A percentile compares a stretch with the other conserved stretches of the same genome.
Conservation (phyloP, 1,284 basidiomycete genomes). For the Pseudomicrostroma phylloplanum region DNA sequence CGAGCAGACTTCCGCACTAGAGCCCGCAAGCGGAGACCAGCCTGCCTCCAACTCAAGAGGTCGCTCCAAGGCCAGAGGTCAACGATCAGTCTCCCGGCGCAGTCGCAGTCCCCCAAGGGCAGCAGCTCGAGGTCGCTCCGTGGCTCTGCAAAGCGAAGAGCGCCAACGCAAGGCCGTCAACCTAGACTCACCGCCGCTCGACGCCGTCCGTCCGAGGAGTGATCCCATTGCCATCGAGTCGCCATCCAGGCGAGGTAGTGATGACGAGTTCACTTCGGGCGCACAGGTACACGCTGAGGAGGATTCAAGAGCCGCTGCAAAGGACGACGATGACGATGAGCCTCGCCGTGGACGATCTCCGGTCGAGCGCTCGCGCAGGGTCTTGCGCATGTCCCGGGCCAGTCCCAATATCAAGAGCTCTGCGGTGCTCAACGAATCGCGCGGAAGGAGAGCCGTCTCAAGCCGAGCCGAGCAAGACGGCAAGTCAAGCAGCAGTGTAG, state of each 20-base stretch:
- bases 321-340: not conserved
- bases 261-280: not conserved
- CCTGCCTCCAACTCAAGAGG: not conserved
- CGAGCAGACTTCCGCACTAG: not conserved
- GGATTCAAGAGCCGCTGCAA: not conserved
- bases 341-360: constrained; percentile 1
- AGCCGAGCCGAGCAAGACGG: not conserved
- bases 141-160: not conserved
- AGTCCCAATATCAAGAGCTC: not conserved
- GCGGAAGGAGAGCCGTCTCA: not conserved
- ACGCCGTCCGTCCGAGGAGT: not conserved
- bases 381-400: not conserved
- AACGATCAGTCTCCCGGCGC: not conserved
- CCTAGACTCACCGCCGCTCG: not conserved
- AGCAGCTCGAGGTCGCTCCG: not conserved
- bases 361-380: not conserved
- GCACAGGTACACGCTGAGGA: not conserved
- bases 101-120: constrained; percentile 3
- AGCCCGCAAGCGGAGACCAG: not conserved
- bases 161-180: not conserved
- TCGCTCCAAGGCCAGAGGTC: not conserved
- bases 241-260: not conserved
- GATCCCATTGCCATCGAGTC: not conserved
- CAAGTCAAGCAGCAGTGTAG: not conserved
- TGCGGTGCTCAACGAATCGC: not conserved